Base-by-base conservation (phyloP, 495 filamentous ascomycete species). In the Rhizodiscina lignyota region DNA sequence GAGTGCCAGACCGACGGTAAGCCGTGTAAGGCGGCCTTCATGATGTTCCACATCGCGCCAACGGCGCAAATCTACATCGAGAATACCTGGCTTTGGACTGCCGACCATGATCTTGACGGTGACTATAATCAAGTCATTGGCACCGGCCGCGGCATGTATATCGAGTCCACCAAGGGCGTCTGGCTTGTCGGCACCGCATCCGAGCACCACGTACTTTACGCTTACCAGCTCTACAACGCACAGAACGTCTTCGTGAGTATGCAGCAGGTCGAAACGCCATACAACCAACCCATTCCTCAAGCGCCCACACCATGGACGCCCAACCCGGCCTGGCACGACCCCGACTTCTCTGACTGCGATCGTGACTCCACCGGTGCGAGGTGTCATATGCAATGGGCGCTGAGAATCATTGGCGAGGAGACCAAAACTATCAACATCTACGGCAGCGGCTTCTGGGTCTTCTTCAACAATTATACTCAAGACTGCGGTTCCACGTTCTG, bases 401-500 rank as follows among this genome's bases (percentile, higher is more conserved):
- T 72, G 21, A 48, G 67, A 16, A 48, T 72, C 22, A 26, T 59
- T 23, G 48, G 55, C 34, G 38, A n/a, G n/a, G n/a, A n/a, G n/a
- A n/a, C 31, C 19, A 27, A 10, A 11, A 29, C 40, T 39, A 35
- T 54, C 17, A 45, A 53, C 35, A 44, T 46, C 36, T 55, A 54
- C 47, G 58, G 50, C 23, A 26, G 23, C 5, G 49, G 44, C 0
- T 46, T 72, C 19, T 73, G 72, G 50, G 60, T 53, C 18, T 73
- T 74, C 60, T 73, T 71, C 47, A 46, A 61, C 39, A 68, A 72
- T 52, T 68, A 70, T 45, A 64, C 53, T 16, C 83, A 93, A 53
- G 63, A 61, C 8, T 94, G 87, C 47, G 56, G 60, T 35, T 63
- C 66, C 5, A 65, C 87, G 53, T 70, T 67, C 32, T 94, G 89